A percentile compares a stretch with the other conserved stretches of the same genome.
phyloP scores from a whole-genome alignment of 2,329 filamentous ascomycete genomes.

The Nothophoma quercina region DNA sequence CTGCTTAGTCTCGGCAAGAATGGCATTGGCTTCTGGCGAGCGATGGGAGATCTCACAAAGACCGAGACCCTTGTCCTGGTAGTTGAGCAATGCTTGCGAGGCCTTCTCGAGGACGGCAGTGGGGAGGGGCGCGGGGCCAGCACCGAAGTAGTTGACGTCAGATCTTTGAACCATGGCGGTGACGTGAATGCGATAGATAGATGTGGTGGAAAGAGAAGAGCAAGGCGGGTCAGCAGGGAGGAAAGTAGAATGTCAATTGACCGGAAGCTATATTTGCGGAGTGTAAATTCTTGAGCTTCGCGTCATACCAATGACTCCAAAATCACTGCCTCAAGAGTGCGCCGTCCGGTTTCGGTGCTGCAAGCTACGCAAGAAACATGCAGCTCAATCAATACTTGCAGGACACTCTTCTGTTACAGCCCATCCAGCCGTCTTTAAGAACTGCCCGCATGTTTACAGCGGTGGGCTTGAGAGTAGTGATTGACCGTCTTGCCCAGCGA shows the following conservation, averaged over 20 bases:
- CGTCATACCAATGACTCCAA: slow-evolving; percentile 43
- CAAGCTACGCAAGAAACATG: slow-evolving; percentile 9
- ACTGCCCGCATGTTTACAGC: slow-evolving; percentile 22
- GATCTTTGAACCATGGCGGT: slow-evolving; percentile 71
- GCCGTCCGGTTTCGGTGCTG: slow-evolving; percentile 33
- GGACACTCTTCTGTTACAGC: slow-evolving; percentile 5
- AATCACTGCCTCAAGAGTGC: slow-evolving; percentile 14
- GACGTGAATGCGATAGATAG: slow-evolving; percentile 5
- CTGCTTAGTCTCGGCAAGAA: slow-evolving; percentile 80
- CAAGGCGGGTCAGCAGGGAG: slow-evolving; percentile 6
- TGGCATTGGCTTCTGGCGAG: slow-evolving; percentile 76
- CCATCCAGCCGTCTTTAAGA: slow-evolving; percentile 1
- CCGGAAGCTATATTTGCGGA: slow-evolving; percentile 16
- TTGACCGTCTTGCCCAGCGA: slow-evolving; percentile 22
- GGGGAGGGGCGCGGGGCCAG: slow-evolving; percentile 86
- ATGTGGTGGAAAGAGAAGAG: slow-evolving; percentile 13
- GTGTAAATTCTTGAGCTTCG: slow-evolving; percentile 27
- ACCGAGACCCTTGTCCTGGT: slow-evolving; percentile 79
- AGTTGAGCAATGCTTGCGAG: slow-evolving; percentile 80
- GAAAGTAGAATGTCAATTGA: slow-evolving; percentile 10
- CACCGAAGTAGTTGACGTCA: slow-evolving; percentile 86
- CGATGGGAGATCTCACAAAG: slow-evolving; percentile 92
- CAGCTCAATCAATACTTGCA: slow-evolving; percentile 6
- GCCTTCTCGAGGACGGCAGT: slow-evolving; percentile 81
- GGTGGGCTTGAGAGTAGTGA: slow-evolving; percentile 29